These are phyloP conservation scores for Terfezia boudieri DNA, from an alignment of 495 filamentous ascomycete species.

Conservation along the genomic window DNA sequence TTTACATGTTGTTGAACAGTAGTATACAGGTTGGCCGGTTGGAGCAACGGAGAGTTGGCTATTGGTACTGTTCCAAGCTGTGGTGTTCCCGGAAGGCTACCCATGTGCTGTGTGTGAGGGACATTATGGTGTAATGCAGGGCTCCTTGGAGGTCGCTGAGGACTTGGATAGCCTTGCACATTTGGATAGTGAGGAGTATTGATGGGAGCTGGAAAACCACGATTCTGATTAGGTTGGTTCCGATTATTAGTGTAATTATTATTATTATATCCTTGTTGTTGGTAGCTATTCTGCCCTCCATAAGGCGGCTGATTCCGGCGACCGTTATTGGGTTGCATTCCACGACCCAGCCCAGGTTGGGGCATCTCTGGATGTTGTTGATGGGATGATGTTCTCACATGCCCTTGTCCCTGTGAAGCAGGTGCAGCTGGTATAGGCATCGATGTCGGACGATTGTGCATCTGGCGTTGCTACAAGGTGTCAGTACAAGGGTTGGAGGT, in stretches of 20 bases:
- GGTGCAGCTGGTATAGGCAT: not conserved
- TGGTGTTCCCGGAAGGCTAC: not conserved
- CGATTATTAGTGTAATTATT: not conserved
- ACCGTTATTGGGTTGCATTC: not conserved
- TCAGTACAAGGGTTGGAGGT: not conserved
- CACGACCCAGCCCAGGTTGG: not conserved
- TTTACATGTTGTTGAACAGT: not conserved
- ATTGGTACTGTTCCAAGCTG: not conserved
- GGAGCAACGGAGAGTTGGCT: not conserved
- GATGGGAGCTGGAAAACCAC: no score
- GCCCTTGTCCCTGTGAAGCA: not conserved
- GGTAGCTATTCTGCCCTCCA: not conserved
- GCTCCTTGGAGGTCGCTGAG: not conserved
- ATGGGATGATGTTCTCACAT: not conserved
- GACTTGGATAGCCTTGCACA: not conserved
- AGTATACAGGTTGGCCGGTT: not conserved
- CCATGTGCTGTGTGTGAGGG: not conserved
- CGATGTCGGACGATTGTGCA: not conserved
- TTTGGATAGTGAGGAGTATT: not conserved
- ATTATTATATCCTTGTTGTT: not conserved
- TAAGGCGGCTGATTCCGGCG: not conserved
- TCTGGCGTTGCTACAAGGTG: not conserved
- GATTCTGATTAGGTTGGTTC: no score
- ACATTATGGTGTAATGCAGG: not conserved
- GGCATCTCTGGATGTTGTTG: not conserved